Evolutionary conservation across 352 stramenopile species (phyloP).

Genomic region (Globisporangium cylindrosporum): DNA sequence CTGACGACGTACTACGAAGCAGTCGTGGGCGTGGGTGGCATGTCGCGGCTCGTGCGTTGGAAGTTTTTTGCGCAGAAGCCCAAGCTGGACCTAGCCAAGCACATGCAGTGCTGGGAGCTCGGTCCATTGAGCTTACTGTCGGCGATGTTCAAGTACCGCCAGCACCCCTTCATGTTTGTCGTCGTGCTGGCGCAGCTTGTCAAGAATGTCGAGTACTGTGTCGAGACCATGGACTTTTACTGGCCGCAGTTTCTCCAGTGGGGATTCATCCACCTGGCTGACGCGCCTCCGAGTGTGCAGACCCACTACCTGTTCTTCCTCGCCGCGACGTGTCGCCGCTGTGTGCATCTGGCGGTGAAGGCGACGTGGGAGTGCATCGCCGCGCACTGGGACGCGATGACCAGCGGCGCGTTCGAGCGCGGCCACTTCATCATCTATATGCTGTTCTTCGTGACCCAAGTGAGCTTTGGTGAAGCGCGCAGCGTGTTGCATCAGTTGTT

Average conservation of each 20-base stretch:
- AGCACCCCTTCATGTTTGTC: constrained; percentile 70
- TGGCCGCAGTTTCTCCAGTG: constrained; percentile 71
- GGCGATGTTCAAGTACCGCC: constrained; percentile 63
- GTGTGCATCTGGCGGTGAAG: constrained; percentile 52
- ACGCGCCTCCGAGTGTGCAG: constrained; percentile 50
- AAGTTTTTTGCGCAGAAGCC: constrained; percentile 51
- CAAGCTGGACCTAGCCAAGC: constrained; percentile 36
- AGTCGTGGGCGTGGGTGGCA: constrained; percentile 43
- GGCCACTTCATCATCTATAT: constrained; percentile 53
- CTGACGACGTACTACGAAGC: constrained; percentile 21
- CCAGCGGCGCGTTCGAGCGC: constrained; percentile 33
- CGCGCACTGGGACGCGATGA: constrained; percentile 59
- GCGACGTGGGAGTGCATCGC: constrained; percentile 66
- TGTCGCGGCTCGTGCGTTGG: constrained; percentile 52
- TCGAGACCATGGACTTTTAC: constrained; percentile 64
- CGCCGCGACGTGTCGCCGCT: constrained; percentile 45
- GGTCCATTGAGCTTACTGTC: constrained; percentile 52
- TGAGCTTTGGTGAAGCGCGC: constrained; percentile 48
- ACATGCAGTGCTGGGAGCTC: constrained; percentile 39
- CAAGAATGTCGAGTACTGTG: constrained; percentile 50
- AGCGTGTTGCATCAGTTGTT: constrained; percentile 44
- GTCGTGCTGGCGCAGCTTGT: constrained; percentile 60
- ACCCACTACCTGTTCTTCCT: constrained; percentile 68
- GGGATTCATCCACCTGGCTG: constrained; percentile 44
- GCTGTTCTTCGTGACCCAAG: constrained; percentile 61